These are phyloP conservation scores for Acer saccharum DNA, from an alignment of 345 rosid species.

Conservation along the genomic window DNA sequence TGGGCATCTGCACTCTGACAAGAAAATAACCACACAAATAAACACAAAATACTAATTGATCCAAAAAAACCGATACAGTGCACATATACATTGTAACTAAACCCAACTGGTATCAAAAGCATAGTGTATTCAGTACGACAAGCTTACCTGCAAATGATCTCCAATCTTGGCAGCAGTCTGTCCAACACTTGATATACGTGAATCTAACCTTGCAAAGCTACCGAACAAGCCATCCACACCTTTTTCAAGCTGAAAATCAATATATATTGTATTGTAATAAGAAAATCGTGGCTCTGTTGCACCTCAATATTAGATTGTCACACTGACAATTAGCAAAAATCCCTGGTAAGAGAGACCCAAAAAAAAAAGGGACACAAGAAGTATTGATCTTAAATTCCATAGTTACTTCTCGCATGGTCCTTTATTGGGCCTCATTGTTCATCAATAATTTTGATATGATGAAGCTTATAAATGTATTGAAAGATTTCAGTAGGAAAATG, in stretches of 20 bases:
- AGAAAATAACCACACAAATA: slow-evolving; percentile 24
- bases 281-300: neutral
- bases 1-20: slow-evolving; percentile 98
- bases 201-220: slow-evolving; percentile 90
- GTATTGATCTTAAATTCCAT: neutral
- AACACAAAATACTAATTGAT: neutral
- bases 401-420: neutral
- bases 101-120: slow-evolving; percentile 1
- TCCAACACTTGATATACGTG: slow-evolving; percentile 97
- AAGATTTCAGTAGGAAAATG: slow-evolving; percentile 6
- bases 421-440: neutral
- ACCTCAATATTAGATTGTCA: slow-evolving; percentile 8
- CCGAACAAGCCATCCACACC: slow-evolving; percentile 92
- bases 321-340: neutral
- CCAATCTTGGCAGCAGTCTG: slow-evolving; percentile 99
- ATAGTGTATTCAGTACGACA: slow-evolving; percentile 7
- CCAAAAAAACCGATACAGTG: slow-evolving; percentile 5
- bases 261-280: neutral
- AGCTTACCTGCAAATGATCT: slow-evolving; percentile 91
- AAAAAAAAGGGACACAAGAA: neutral
- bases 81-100: neutral
- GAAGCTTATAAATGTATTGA: neutral
- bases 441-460: neutral
- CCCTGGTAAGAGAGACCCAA: neutral
- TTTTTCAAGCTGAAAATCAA: slow-evolving; percentile 69